These are phyloP conservation scores for Marvania coccoides DNA, from an alignment of 139 green algal genomes.

Conservation along the genomic window DNA sequence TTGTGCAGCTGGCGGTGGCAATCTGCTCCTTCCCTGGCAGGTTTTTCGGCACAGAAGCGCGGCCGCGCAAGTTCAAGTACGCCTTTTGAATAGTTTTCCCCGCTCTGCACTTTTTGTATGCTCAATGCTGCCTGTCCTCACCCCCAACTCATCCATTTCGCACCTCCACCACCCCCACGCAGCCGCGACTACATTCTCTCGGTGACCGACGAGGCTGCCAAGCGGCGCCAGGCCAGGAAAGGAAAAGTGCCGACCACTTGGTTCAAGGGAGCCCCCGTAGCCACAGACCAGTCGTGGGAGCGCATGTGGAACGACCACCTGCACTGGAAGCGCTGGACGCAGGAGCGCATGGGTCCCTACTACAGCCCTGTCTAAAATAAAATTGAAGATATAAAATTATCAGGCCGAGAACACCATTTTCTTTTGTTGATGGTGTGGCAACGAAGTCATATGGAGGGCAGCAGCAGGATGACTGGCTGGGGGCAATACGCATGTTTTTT, in stretches of 20 bases:
- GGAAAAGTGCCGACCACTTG: constrained; percentile 51
- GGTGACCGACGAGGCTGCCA: constrained; percentile 61
- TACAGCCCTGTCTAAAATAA: constrained; percentile 11
- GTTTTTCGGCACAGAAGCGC: constrained; percentile 57
- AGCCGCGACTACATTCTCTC: constrained; percentile 70
- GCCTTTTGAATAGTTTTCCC: background rate
- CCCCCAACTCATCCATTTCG: background rate
- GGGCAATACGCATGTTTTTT: background rate
- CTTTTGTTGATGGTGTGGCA: too few relatives aligned
- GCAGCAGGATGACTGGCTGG: too few relatives aligned
- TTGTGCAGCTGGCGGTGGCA: constrained; percentile 44
- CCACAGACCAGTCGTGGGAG: constrained; percentile 59
- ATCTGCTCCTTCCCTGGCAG: constrained; percentile 58
- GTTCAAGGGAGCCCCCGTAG: constrained; percentile 15
- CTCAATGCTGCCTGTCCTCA: too few relatives aligned
- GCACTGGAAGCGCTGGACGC: constrained; percentile 73
- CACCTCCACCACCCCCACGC: background rate
- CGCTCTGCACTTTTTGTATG: background rate
- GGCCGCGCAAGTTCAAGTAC: constrained; percentile 61
- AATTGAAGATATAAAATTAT: background rate
- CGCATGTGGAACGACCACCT: constrained; percentile 73
- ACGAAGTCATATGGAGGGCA: too few relatives aligned
- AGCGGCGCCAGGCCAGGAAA: constrained; percentile 46
- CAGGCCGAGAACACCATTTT: too few relatives aligned
- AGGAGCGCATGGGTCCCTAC: constrained; percentile 46